Evolutionary conservation across 192 early-diverging fungal species (phyloP).

Genomic region (Gryganskiella cystojenkinii): DNA sequence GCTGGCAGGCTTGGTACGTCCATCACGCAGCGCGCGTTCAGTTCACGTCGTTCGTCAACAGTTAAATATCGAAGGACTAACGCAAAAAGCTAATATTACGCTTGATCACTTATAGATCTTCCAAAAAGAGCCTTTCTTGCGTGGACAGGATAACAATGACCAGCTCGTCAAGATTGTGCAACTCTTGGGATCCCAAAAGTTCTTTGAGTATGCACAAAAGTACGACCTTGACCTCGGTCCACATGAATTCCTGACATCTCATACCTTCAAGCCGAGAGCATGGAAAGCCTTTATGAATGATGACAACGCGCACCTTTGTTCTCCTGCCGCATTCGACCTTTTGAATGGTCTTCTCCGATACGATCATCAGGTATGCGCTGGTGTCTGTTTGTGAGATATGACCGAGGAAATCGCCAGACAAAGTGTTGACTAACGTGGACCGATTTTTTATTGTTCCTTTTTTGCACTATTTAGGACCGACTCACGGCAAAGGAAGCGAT

Average conservation of each 20-base stretch:
- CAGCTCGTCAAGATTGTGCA: constrained; percentile 98
- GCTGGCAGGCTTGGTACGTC: constrained; percentile 94
- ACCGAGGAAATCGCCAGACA: no score
- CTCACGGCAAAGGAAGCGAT: constrained; percentile 90
- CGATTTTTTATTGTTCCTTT: background rate
- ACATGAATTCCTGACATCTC: constrained; percentile 86
- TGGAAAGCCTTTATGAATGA: constrained; percentile 88
- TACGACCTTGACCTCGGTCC: constrained; percentile 93
- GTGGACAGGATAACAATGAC: constrained; percentile 97
- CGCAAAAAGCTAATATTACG: background rate
- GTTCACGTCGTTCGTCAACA: background rate
- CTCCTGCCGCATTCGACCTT: constrained; percentile 88
- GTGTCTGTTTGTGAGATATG: background rate
- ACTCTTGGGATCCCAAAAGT: constrained; percentile 97
- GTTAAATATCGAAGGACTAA: background rate
- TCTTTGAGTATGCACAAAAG: constrained; percentile 90
- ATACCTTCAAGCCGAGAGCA: constrained; percentile 87
- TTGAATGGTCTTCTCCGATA: constrained; percentile 91
- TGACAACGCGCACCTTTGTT: constrained; percentile 88
- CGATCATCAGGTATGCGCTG: constrained; percentile 27
- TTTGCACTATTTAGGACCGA: constrained; percentile 62
- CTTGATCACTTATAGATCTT: constrained; percentile 77
- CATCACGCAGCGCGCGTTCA: background rate
- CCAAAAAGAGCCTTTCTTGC: constrained; percentile 98
- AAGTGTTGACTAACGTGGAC: background rate